Evolutionary conservation across 768 basidiomycete genomes (phyloP).

Genomic region (Phaeotremella fagi): DNA sequence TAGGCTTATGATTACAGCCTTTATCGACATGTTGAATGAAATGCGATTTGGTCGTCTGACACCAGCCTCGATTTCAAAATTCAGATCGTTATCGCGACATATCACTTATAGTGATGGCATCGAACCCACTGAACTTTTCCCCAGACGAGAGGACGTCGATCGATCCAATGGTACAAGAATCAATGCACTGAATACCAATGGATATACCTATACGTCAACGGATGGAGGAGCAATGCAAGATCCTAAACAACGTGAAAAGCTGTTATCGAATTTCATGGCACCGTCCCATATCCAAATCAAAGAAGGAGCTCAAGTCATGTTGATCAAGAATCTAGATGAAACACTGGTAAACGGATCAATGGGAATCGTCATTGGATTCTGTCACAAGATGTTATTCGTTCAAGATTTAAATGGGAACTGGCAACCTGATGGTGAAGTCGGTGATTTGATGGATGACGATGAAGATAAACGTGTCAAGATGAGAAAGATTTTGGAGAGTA

Average conservation of each 20-base stretch:
- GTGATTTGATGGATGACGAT: constrained; percentile 47
- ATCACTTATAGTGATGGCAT: constrained; percentile 74
- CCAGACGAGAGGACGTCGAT: constrained; percentile 87
- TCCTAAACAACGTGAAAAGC: constrained; percentile 63
- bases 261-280: constrained; percentile 89
- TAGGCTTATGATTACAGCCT: constrained; percentile 55
- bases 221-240: constrained; percentile 65
- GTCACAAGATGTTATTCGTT: constrained; percentile 34
- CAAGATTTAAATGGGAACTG: constrained; percentile 42
- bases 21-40: constrained; percentile 95
- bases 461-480: constrained; percentile 46
- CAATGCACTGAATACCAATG: constrained; percentile 56
- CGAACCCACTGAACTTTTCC: constrained; percentile 91
- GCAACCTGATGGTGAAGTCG: constrained; percentile 45
- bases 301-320: constrained; percentile 84
- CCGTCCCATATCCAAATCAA: constrained; percentile 65
- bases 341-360: constrained; percentile 89
- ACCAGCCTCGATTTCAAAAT: constrained; percentile 61
- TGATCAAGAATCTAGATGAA: constrained; percentile 90
- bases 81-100: constrained; percentile 64
- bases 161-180: constrained; percentile 71
- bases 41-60: constrained; percentile 86
- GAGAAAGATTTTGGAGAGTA: constrained; percentile 25
- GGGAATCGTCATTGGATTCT: constrained; percentile 74
- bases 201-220: constrained; percentile 55